Evolutionary conservation across 2,329 filamentous ascomycete genomes (phyloP), one percentile per base, ranked within the genome.

Genomic region (Clonostachys byssicola): DNA sequence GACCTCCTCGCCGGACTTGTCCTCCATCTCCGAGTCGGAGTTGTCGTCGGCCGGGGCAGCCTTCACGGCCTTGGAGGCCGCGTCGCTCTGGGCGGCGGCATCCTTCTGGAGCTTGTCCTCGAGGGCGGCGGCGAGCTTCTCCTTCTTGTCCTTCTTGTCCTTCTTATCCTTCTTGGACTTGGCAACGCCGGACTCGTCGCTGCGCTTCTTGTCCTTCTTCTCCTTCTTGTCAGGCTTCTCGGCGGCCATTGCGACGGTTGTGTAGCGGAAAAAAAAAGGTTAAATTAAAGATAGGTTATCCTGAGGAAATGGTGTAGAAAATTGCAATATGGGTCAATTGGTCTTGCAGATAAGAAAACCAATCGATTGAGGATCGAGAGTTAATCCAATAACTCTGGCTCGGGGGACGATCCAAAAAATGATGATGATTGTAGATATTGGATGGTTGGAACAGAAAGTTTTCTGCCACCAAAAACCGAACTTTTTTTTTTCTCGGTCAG

Each of bases 101-200:
- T 78, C 75, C 53, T 80, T 72, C 58, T 80, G 76, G 50, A 85
- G 67, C 62, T 85, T 81, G 57, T 83, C 79, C 57, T 90, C 82
- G 52, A 90, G 72, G 48, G 80, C 77, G 39, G 74, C 77, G 43
- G 73, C 78, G 51, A 83, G 80, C 80, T 88, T 88, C 57, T 88
- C 83, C 73, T 88, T 86, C 78, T 88, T 88, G 40, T 76, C 74
- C 67, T 83, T 86, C 75, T 88, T 87, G 34, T 79, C 77, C 60
- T 81, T 79, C 68, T 80, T 80, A 47, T 82, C 78, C 67, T 79
- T 78, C 63, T 78, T 76, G 54, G 68, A 57, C 66, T 82, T 81
- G 59, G 64, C 63, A 49, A 81, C 68, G 58, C 77, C 77, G 48
- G 74, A 69, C 47, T 70, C 71, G 50, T 80, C 77, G 65, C 72